Conservation (phyloP, 768 basidiomycete species). For the Serpula lacrymans region DNA sequence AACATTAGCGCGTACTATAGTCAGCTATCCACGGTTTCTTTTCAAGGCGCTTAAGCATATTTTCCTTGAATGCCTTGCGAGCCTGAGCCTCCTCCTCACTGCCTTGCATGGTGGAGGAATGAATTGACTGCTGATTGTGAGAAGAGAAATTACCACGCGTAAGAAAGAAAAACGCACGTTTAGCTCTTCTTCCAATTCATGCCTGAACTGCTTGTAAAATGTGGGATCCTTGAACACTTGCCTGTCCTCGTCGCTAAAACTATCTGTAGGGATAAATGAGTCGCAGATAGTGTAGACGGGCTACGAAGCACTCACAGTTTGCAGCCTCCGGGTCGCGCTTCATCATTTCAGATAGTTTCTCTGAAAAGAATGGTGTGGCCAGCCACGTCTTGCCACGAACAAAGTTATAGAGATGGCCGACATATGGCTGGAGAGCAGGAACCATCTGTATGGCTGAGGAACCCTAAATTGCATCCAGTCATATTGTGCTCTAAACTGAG, state of each 20-base stretch:
- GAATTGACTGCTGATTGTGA: slow-evolving; percentile 28
- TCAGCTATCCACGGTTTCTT: slow-evolving; percentile 63
- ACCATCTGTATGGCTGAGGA: slow-evolving; percentile 63
- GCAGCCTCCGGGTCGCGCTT: slow-evolving; percentile 31
- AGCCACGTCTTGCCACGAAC: slow-evolving; percentile 63
- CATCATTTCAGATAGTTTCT: slow-evolving; percentile 37
- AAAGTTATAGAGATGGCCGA: slow-evolving; percentile 48
- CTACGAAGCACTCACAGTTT: slow-evolving; percentile 36
- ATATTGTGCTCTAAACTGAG: background rate
- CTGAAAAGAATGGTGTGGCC: slow-evolving; percentile 40
- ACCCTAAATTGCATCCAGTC: slow-evolving; percentile 37
- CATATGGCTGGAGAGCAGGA: slow-evolving; percentile 51
- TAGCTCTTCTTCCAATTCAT: slow-evolving; percentile 44
- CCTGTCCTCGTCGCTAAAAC: slow-evolving; percentile 50
- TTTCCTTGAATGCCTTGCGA: slow-evolving; percentile 34
- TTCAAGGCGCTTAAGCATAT: slow-evolving; percentile 48
- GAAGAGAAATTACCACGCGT: background rate
- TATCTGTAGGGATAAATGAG: slow-evolving; percentile 33
- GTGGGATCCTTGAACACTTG: slow-evolving; percentile 44
- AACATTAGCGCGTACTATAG: slow-evolving; percentile 33
- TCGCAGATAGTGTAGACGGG: slow-evolving; percentile 22
- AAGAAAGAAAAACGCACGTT: slow-evolving; percentile 35
- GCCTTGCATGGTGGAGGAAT: slow-evolving; percentile 40
- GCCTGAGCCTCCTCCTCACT: slow-evolving; percentile 35
- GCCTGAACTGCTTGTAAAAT: slow-evolving; percentile 47